Base-by-base conservation (phyloP, 108 stramenopile genomes). In the Fistulifera pelliculosa region DNA sequence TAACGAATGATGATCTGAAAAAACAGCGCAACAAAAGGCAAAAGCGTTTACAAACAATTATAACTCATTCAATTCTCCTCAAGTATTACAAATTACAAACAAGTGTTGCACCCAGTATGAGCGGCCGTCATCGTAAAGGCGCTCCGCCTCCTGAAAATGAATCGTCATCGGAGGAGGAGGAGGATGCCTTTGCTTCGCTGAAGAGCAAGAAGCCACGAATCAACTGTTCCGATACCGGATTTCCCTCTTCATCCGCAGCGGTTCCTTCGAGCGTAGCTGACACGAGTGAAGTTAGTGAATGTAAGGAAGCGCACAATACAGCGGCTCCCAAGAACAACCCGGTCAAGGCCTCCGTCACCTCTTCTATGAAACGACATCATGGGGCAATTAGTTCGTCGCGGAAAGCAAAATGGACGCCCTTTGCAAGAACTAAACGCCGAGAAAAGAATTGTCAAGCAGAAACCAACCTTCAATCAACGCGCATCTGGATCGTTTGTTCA, bases 341-440 rank as follows among this genome's bases (percentile, higher is more conserved):
- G 17, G 31, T 68, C 1, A 61, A 68, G 4, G 40, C 54, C 5
- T 47, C 58, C 38, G 52, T 54, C 10, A 71, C 77, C 16, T 74
- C 77, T 28, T 74, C 73, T 42, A 79, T 68, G 73, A 79, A 79
- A 57, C 73, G 77, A 18, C 77, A 79, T 47, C 77, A 79, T 39
- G 61, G 56, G 22, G 54, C 61, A 10, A 43, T 47, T 2, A 79
- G 52, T 51, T 60, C 70, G 49, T 27, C 51, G 26, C 69, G 89
- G 24, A 77, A 80, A 52, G 70, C 75, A 82, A 85, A 58, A 86
- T 90, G 85, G 81, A 90, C 54, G 84, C 89, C 3, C 51, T 90
- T 41, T 90, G 10, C 50, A 75, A 48, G 89, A 90, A 47, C 41
- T 90, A 12, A 75, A 79, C 55, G 55, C 65, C 5, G 70, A 82